phyloP scores from a whole-genome alignment of 345 rosid species.

The Microcos paniculata region DNA sequence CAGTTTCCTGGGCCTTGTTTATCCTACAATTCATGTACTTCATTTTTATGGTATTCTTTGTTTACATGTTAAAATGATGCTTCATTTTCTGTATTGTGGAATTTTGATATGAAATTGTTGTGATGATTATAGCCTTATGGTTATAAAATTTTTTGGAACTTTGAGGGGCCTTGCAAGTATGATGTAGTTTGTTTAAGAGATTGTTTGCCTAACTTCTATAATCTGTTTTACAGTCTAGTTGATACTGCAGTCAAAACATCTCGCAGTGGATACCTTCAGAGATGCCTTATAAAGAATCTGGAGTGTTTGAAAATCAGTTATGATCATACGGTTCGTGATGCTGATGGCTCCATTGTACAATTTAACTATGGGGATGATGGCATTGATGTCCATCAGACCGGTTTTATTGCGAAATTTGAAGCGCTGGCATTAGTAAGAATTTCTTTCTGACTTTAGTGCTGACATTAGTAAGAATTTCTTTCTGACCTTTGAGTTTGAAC shows the following conservation, averaged over 20 bases:
- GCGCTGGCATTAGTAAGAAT: conserved; percentile 61
- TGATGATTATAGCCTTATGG: background rate
- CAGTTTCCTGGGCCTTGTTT: background rate
- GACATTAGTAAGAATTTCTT: conserved; percentile 51
- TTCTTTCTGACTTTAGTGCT: conserved; percentile 33
- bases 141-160: background rate
- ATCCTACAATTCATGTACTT: background rate
- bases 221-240: conserved; percentile 63
- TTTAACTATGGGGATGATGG: conserved; percentile 98
- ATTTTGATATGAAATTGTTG: background rate
- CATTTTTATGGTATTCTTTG: background rate
- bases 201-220: conserved; percentile 18
- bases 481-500: conserved; percentile 16
- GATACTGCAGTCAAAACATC: conserved; percentile 99
- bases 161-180: background rate
- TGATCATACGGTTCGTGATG: conserved; percentile 95
- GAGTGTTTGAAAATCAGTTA: conserved; percentile 86
- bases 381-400: conserved; percentile 85
- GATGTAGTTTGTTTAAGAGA: background rate
- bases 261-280: conserved; percentile 98
- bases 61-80: background rate
- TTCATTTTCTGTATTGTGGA: background rate
- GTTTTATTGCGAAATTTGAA: conserved; percentile 76
- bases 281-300: conserved; percentile 94
- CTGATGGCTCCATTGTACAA: conserved; percentile 92